Base-by-base conservation (phyloP, 2,329 filamentous ascomycete genomes). In the Cladobotryum mycophilum region DNA sequence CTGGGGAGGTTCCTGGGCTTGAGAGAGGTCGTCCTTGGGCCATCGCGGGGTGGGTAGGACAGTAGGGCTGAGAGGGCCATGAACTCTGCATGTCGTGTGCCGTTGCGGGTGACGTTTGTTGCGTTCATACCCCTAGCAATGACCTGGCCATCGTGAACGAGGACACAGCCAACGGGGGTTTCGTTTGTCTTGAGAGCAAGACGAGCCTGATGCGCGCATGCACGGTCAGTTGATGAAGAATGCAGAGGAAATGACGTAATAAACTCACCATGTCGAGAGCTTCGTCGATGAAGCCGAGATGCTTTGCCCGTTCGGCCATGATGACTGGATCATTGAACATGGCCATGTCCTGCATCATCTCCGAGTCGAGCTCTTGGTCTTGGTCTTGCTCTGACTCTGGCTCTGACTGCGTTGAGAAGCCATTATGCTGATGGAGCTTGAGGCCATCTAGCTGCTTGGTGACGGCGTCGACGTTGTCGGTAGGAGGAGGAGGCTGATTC, bases 91-190 rank as follows among this genome's bases (percentile, higher is more conserved):
- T 99, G 93, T 22, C 91, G 84, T 43, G 93, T 97, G 41, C 93
- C 93, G 73, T 95, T 84, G 44, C 92, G 82, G 22, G 88, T 93
- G 59, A 88, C 79, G 62, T 96, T 99, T 48, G 93, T 99, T 56
- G 95, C 93, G 62, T 99, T 99, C 88, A 96, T 96, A 55, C 93
- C 93, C 56, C 80, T 81, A 40, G 89, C 91, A 57, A 99, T 90
- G 56, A 96, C 79, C 58, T 82, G 76, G 57, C 83, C 85, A 25
- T 88, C 71, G 64, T 90, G 80, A 18, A 97, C 91, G 48, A 99
- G 84, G 33, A 99, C 90, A 68, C 93, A 99, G 45, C 93, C 95
- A 17, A 99, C 93, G 1, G 93, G 93, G 1, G 95, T 97, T 72
- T 99, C 93, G 60, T 95, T 91, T 55, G 82, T 88, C 59, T 75